Evolutionary conservation across 2,329 filamentous ascomycete genomes (phyloP).

Genomic region (Pezizomycotina sp.): DNA sequence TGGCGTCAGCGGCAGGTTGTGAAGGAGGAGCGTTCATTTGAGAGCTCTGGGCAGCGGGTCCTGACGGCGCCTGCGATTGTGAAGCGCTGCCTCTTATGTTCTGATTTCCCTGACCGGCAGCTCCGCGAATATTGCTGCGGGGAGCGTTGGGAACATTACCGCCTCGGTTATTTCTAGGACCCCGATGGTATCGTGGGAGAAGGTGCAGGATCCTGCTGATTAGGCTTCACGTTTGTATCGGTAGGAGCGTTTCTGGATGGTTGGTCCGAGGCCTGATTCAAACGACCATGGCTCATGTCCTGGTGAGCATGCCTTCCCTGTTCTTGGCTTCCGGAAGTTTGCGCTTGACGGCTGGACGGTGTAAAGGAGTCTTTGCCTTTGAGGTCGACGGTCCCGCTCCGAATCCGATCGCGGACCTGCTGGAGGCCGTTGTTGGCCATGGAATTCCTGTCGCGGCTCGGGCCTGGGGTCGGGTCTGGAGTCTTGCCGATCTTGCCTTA

Average conservation of each 20-base stretch:
- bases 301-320: conserved; percentile 21
- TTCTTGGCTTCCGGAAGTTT: conserved; percentile 10
- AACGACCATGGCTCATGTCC: conserved; percentile 24
- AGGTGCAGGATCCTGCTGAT: too few species aligned
- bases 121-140: too few species aligned
- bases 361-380: conserved; percentile 18
- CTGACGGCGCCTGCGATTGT: conserved; percentile 1
- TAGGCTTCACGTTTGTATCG: too few species aligned
- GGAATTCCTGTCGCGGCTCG: conserved; percentile 1
- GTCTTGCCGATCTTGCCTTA: conserved; percentile 13
- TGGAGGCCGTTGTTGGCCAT: conserved; percentile 22
- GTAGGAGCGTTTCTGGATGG: conserved; percentile 17
- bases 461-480: not conserved
- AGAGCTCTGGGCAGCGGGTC: conserved; percentile 6
- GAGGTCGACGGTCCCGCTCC: conserved; percentile 16
- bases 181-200: too few species aligned
- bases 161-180: too few species aligned
- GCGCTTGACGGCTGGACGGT: conserved; percentile 6
- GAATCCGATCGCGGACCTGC: conserved; percentile 23
- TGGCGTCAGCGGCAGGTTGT: conserved; percentile 14
- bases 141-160: too few species aligned
- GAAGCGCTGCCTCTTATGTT: too few species aligned
- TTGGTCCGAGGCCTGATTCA: conserved; percentile 22
- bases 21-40: conserved; percentile 11
- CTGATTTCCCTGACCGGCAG: too few species aligned